Percentiles rank a stretch among this genome's conserved stretches.
Conservation (phyloP, 2,329 filamentous ascomycete genomes). For the Lasiodiplodia theobromae region DNA sequence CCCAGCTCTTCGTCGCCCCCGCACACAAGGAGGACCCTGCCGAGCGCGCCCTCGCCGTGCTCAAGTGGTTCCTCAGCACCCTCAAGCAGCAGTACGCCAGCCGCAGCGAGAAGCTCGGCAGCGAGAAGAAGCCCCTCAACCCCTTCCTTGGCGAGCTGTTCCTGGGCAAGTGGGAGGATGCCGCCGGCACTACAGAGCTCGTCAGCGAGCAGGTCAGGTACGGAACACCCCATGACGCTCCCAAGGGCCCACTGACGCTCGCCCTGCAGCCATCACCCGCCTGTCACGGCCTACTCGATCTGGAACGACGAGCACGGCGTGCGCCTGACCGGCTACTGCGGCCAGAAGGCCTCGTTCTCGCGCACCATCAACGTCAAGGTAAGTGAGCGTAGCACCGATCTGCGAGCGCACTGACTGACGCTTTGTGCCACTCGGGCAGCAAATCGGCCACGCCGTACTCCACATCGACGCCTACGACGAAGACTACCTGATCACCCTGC, state of each 20-base stretch:
- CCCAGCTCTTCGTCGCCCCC: slow-evolving; percentile 77
- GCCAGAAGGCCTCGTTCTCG: slow-evolving; percentile 93
- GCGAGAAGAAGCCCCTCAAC: slow-evolving; percentile 97
- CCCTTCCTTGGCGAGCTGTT: slow-evolving; percentile 96
- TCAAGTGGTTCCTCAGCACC: slow-evolving; percentile 95
- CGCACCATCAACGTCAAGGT: slow-evolving; percentile 89
- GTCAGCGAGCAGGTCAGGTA: slow-evolving; percentile 92
- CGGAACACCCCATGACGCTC: slow-evolving; percentile 16
- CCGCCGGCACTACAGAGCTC: slow-evolving; percentile 80
- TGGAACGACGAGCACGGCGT: slow-evolving; percentile 85
- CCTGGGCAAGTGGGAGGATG: slow-evolving; percentile 86
- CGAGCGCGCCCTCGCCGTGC: slow-evolving; percentile 83
- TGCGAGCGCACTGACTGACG: slow-evolving; percentile 9
- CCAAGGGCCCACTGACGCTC: not conserved
- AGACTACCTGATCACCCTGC: slow-evolving; percentile 89
- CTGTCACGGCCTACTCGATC: slow-evolving; percentile 93
- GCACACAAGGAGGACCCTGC: slow-evolving; percentile 79
- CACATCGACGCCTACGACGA: slow-evolving; percentile 73
- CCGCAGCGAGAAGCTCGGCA: slow-evolving; percentile 80
- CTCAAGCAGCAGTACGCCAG: slow-evolving; percentile 84
- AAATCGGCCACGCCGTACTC: slow-evolving; percentile 87
- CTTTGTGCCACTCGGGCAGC: slow-evolving; percentile 48
- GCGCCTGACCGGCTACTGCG: slow-evolving; percentile 82
- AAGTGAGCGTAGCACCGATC: slow-evolving; percentile 11
- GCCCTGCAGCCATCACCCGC: slow-evolving; percentile 76